These are phyloP conservation scores for Aspergillus mulundensis DNA, from an alignment of 495 filamentous ascomycete genomes.

Conservation along the genomic window DNA sequence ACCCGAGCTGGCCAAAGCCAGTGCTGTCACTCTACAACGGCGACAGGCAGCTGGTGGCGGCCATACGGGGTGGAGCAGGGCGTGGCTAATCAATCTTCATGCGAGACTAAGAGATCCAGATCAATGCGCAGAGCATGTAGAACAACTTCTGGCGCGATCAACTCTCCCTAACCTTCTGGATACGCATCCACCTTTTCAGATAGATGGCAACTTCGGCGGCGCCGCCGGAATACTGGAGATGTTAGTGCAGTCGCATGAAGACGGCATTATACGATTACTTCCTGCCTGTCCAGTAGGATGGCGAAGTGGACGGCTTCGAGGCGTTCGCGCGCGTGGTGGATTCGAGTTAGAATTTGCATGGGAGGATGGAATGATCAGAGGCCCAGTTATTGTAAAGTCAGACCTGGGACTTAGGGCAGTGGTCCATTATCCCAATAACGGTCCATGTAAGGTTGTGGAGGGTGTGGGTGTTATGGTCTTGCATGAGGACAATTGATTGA, in stretches of 20 bases:
- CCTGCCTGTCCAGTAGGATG: conserved; percentile 40
- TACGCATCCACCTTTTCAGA: conserved; percentile 45
- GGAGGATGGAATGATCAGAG: conserved; percentile 22
- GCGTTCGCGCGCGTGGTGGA: conserved; percentile 39
- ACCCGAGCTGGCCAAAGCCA: conserved; percentile 30
- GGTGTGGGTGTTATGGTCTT: conserved; percentile 2
- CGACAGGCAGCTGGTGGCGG: conserved; percentile 41
- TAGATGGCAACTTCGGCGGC: conserved; percentile 53
- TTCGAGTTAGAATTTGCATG: conserved; percentile 39
- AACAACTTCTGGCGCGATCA: conserved; percentile 33
- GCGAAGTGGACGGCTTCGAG: conserved; percentile 30
- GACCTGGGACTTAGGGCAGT: conserved; percentile 9
- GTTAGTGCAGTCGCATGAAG: conserved; percentile 48
- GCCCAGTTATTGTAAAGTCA: conserved; percentile 19
- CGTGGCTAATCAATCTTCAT: conserved; percentile 44
- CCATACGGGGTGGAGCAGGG: conserved; percentile 48
- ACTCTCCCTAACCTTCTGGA: conserved; percentile 41
- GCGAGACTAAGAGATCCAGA: conserved; percentile 26
- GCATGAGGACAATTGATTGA: background rate
- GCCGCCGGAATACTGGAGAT: conserved; percentile 47
- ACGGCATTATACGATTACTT: conserved; percentile 37
- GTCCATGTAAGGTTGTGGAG: conserved; percentile 6
- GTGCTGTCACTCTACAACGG: conserved; percentile 32
- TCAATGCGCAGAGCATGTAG: conserved; percentile 33
- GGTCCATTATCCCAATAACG: conserved; percentile 23